A percentile compares a stretch with the other conserved stretches of the same genome.
Conservation (phyloP, 2,329 filamentous ascomycete genomes). For the Fusarium tricinctum region DNA sequence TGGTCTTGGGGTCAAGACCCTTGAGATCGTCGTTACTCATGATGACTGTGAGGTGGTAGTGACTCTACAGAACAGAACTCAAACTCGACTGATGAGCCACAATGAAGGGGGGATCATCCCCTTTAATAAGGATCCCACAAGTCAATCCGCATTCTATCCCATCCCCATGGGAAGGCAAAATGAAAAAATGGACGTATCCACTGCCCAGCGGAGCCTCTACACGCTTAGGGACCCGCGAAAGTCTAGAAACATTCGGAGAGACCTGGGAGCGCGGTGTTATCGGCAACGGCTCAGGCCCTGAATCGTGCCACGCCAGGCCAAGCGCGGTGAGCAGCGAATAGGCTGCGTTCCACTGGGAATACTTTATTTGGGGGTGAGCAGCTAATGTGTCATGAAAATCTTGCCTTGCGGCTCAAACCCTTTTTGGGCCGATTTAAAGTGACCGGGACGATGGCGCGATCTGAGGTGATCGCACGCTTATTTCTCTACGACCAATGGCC, state of each 20-base stretch:
- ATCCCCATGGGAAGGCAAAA: slow-evolving; percentile 33
- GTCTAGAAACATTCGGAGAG: slow-evolving; percentile 41
- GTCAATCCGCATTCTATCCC: background rate
- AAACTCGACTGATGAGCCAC: slow-evolving; percentile 18
- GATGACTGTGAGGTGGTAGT: slow-evolving; percentile 9
- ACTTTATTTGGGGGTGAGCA: slow-evolving; percentile 16
- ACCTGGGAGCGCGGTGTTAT: background rate
- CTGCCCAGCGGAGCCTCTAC: slow-evolving; percentile 19
- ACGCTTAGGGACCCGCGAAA: slow-evolving; percentile 8
- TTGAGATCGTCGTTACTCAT: slow-evolving; percentile 45
- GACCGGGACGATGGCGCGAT: slow-evolving; percentile 52
- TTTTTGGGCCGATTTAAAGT: slow-evolving; percentile 14
- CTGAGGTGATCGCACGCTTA: slow-evolving; percentile 47
- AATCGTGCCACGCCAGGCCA: slow-evolving; percentile 35
- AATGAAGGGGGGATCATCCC: slow-evolving; percentile 5
- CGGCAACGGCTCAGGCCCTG: slow-evolving; percentile 28
- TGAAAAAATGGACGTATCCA: slow-evolving; percentile 29
- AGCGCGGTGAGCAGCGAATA: slow-evolving; percentile 36
- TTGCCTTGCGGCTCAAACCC: slow-evolving; percentile 18
- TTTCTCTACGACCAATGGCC: slow-evolving; percentile 32
- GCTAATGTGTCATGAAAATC: slow-evolving; percentile 45
- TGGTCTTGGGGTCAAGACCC: slow-evolving; percentile 26
- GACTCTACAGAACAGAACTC: background rate
- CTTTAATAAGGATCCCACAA: slow-evolving; percentile 34
- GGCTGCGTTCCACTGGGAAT: background rate